Evolutionary conservation across 2,329 filamentous ascomycete species (phyloP), one percentile per base, ranked within the genome.

Genomic region (Dactylonectria estremocensis): DNA sequence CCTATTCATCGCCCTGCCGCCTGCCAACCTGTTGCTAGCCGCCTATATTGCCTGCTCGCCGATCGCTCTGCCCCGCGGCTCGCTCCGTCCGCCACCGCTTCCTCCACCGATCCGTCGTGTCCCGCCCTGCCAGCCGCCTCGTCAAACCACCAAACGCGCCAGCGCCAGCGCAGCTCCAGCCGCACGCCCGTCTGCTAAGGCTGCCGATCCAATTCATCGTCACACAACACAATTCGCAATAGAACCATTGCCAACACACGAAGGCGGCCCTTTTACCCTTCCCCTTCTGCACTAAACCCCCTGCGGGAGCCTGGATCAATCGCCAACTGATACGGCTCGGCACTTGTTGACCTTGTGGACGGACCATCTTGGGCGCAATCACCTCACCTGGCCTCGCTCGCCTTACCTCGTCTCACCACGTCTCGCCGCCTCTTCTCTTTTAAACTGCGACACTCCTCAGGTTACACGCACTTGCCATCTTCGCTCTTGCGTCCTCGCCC

Each of bases 291-390:
- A 58, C 59, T 64, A 28, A 28, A 28, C 24, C 24, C 24, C 46
- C 67, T 61, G 55, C 58, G 59, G 54, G 50, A 68, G 61, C 60
- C 73, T 63, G 69, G 67, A 69, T 54, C 66, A 71, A 64, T 67
- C 64, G 37, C 57, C 66, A 45, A 64, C 58, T 72, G 66, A 58
- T 66, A 75, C 71, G 59, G 58, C 63, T 70, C 70, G 64, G 61
- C 62, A 69, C 70, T 72, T 69, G 60, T 65, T 64, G 72, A 54
- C 54, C 65, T 33, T 61, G 64, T 67, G 68, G 70, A 68, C 72
- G 69, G 69, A 69, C 69, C 61, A 70, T 72, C 57, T 72, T 58
- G 55, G 64, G 61, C 50, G 64, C 63, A 65, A 53, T 49, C 49
- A 49, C 50, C 45, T 61, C 61, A 63, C 65, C 65, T 66, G 50